Evolutionary conservation across 2,329 filamentous ascomycete genomes (phyloP).

Genomic region (Periconia macrospinosa): DNA sequence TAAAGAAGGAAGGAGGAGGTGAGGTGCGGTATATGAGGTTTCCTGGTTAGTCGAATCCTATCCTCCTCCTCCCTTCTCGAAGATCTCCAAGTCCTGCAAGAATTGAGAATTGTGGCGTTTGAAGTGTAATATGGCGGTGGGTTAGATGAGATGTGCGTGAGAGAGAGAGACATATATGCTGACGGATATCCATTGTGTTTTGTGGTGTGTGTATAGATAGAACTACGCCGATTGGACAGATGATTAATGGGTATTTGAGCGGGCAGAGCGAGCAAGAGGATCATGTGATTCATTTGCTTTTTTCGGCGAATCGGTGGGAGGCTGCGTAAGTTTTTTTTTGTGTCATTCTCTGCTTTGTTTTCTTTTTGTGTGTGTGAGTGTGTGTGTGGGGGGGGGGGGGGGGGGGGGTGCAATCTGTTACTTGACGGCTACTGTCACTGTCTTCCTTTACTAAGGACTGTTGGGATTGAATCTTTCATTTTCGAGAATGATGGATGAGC

Average conservation of each 20-base stretch:
- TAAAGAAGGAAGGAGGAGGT: conserved; percentile 53
- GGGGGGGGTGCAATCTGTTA: no score
- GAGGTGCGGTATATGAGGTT: conserved; percentile 65
- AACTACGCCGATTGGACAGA: conserved; percentile 78
- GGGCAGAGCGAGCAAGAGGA: conserved; percentile 75
- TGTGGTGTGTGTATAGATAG: conserved; percentile 60
- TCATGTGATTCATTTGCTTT: conserved; percentile 86
- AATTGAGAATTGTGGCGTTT: no score
- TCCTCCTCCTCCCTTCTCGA: not conserved
- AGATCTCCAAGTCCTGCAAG: no score
- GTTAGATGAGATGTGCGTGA: no score
- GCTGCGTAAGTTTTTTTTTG: conserved; percentile 41
- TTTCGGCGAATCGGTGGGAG: conserved; percentile 92
- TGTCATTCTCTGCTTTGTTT: not conserved
- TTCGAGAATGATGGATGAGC: not conserved
- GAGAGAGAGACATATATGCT: no score
- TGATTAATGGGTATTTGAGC: conserved; percentile 83
- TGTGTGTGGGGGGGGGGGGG: no score
- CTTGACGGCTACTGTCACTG: not conserved
- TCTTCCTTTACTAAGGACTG: not conserved
- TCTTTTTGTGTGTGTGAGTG: not conserved
- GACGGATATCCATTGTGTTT: not conserved
- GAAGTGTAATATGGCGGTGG: no score
- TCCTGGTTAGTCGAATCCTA: conserved; percentile 56
- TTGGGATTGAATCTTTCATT: not conserved